These are phyloP conservation scores for Sporisorium sorghi DNA, from an alignment of 1,284 basidiomycete genomes.

Conservation along the genomic window DNA sequence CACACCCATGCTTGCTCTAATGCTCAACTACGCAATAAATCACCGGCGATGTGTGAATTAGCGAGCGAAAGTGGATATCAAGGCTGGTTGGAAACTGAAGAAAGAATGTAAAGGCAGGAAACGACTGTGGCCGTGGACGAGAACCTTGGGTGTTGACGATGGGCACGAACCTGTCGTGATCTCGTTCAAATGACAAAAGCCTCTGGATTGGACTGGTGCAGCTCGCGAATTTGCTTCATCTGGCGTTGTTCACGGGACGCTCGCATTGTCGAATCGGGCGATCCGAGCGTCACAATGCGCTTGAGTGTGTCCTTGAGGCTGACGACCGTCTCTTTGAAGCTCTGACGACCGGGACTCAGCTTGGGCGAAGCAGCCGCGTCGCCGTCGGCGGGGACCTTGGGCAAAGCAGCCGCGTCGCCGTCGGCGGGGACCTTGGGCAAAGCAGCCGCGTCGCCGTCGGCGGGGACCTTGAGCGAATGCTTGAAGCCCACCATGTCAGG, in stretches of 20 bases:
- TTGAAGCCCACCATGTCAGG: conserved; percentile 19
- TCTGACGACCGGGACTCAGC: neutral
- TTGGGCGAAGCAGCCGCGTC: conserved; percentile 1
- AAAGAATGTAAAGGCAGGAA: neutral
- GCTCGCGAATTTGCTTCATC: too few species aligned
- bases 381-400: too few species aligned
- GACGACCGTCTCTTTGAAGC: neutral
- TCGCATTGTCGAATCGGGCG: neutral
- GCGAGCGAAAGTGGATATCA: conserved; percentile 2
- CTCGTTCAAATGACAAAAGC: too few species aligned
- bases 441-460: conserved; percentile 5
- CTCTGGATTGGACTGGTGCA: too few species aligned
- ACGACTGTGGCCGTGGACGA: neutral
- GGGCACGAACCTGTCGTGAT: neutral
- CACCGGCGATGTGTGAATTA: neutral
- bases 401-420: neutral
- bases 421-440: too few species aligned
- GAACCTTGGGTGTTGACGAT: neutral
- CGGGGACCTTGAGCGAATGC: neutral
- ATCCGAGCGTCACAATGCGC: neutral
- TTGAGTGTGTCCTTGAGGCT: conserved; percentile 1
- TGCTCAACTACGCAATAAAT: neutral
- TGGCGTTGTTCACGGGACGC: too few species aligned
- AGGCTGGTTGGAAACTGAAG: too few species aligned
- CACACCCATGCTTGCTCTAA: neutral